Percentiles rank a stretch among this genome's conserved stretches.
Conservation (phyloP, 305 asterid species). For the Euphrasia arctica region DNA sequence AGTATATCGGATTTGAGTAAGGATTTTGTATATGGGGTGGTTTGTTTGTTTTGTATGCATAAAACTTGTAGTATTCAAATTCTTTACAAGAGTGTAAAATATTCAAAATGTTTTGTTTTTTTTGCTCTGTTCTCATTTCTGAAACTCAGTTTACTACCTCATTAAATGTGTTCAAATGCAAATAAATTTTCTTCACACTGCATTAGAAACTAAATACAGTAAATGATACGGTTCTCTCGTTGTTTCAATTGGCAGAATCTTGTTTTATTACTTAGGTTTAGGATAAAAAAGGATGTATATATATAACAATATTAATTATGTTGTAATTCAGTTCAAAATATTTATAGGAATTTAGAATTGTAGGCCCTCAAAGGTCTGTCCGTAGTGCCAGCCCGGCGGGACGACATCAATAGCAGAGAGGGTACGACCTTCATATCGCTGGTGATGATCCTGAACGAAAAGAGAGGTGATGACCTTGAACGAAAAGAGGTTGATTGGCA, state of each 20-base stretch:
- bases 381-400: slow-evolving; percentile 47
- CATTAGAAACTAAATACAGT: not conserved
- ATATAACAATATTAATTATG: too few species aligned
- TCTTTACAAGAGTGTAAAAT: slow-evolving; percentile 10
- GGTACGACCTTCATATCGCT: slow-evolving; percentile 37
- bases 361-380: slow-evolving; percentile 47
- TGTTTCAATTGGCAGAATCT: too few species aligned
- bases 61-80: not conserved
- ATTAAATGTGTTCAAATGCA: not conserved
- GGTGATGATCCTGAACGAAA: slow-evolving; percentile 38
- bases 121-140: not conserved
- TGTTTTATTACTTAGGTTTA: too few species aligned
- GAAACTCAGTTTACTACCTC: not conserved
- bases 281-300: too few species aligned
- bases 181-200: not conserved
- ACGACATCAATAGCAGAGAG: slow-evolving; percentile 30
- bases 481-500: slow-evolving; percentile 33
- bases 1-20: not conserved
- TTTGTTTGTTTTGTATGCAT: slow-evolving; percentile 23
- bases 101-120: not conserved
- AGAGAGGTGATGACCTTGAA: too few species aligned
- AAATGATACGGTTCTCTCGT: too few species aligned
- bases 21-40: not conserved
- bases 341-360: slow-evolving; percentile 28
- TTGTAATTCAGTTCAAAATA: not conserved